A percentile compares a stretch with the other conserved stretches of the same genome.
phyloP scores from a whole-genome alignment of 1,284 basidiomycete species.

The Rhodotorula sp. region DNA sequence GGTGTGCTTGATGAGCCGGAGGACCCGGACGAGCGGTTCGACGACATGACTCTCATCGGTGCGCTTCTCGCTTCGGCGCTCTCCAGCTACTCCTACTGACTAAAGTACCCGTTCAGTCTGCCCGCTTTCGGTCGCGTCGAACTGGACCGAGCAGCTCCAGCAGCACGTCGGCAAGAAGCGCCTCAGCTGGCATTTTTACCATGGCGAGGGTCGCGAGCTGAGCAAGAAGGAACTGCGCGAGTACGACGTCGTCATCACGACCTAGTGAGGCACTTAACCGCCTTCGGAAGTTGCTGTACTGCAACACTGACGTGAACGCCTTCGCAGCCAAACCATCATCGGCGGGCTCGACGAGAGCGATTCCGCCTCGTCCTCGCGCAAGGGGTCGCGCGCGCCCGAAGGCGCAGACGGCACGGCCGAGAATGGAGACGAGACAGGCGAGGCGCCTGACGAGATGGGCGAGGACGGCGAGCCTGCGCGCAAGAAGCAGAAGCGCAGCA shows the following conservation, averaged over 20 bases:
- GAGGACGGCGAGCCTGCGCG: conserved; percentile 2
- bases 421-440: conserved; percentile 2
- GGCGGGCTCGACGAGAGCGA: conserved; percentile 43
- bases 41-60: conserved; percentile 45
- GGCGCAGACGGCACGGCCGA: neutral
- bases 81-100: neutral
- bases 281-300: neutral
- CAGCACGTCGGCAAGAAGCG: conserved; percentile 42
- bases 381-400: neutral
- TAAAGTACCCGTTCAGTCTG: conserved; percentile 60
- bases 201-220: conserved; percentile 58
- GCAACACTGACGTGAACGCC: neutral
- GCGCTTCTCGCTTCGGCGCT: conserved; percentile 37
- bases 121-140: conserved; percentile 81
- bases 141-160: conserved; percentile 83
- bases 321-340: conserved; percentile 34
- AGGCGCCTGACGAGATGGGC: neutral
- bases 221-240: conserved; percentile 62
- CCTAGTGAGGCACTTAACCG: conserved; percentile 66
- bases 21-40: conserved; percentile 42
- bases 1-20: conserved; percentile 41
- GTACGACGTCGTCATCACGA: conserved; percentile 84
- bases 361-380: neutral
- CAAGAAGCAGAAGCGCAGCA: conserved; percentile 52
- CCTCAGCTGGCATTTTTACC: conserved; percentile 63